Conservation (phyloP, 2,329 filamentous ascomycete genomes). For the Pyrenochaeta sp. region DNA sequence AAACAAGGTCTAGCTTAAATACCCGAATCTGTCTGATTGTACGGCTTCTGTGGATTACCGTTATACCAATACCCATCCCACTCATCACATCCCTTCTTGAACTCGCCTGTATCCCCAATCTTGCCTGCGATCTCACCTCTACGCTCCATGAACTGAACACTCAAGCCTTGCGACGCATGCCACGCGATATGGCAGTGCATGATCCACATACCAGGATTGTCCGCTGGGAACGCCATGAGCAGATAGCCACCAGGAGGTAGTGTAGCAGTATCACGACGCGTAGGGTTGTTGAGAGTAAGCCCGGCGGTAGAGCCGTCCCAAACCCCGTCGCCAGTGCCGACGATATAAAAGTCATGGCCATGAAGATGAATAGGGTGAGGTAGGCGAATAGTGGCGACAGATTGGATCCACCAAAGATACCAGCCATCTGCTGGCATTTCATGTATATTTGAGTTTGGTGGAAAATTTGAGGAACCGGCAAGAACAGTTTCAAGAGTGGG, state of each 20-base stretch:
- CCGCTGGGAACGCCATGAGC: constrained; percentile 62
- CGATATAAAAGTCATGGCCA: constrained; percentile 55
- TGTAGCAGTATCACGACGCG: constrained; percentile 50
- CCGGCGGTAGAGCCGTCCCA: constrained; percentile 46
- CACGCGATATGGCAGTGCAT: constrained; percentile 49
- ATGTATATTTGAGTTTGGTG: constrained; percentile 39
- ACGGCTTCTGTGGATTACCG: constrained; percentile 34
- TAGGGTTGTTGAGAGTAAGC: constrained; percentile 50
- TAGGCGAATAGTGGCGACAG: constrained; percentile 41
- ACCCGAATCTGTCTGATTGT: constrained; percentile 46
- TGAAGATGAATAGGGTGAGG: constrained; percentile 55
- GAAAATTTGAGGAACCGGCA: constrained; percentile 35
- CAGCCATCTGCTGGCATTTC: constrained; percentile 43
- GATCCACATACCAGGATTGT: constrained; percentile 60
- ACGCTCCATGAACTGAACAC: constrained; percentile 62
- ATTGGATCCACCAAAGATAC: constrained; percentile 61
- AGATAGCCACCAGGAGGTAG: constrained; percentile 53
- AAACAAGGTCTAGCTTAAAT: constrained; percentile 17
- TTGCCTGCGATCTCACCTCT: constrained; percentile 31
- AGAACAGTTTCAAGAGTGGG: constrained; percentile 57
- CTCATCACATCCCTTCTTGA: constrained; percentile 39
- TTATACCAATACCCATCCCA: constrained; percentile 46
- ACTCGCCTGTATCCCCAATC: constrained; percentile 29
- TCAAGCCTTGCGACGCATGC: constrained; percentile 53
- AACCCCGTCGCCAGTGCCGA: constrained; percentile 45